Evolutionary conservation across 2,329 filamentous ascomycete genomes (phyloP).

Genomic region (Paraphaeosphaeria sporulosa): DNA sequence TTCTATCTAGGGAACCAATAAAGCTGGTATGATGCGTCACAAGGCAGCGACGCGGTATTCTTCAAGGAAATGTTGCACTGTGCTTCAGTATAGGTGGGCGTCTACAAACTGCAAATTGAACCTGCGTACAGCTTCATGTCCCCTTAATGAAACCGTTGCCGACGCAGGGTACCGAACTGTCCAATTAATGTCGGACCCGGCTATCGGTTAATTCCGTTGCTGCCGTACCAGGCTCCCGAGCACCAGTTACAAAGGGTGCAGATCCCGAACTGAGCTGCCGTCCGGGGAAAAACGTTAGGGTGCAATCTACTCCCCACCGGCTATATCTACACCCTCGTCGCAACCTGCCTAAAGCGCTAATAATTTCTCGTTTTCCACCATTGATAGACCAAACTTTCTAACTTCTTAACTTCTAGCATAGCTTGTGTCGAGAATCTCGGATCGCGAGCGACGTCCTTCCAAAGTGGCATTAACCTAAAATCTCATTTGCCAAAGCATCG

Average conservation of each 20-base stretch:
- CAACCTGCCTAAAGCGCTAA: not conserved
- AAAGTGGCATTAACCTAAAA: not conserved
- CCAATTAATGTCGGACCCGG: not conserved
- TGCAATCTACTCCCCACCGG: not conserved
- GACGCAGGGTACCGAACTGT: not conserved
- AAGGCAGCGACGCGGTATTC: not conserved
- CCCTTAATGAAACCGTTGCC: not conserved
- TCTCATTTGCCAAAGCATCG: not conserved
- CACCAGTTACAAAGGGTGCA: not conserved
- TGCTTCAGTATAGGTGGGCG: not conserved
- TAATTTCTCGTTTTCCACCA: not conserved
- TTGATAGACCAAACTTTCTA: not conserved
- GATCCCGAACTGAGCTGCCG: not conserved
- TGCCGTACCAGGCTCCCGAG: not conserved
- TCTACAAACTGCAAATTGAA: not conserved
- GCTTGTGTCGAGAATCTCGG: not conserved
- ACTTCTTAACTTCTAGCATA: not conserved
- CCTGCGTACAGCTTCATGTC: not conserved
- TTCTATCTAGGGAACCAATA: slow-evolving; percentile 8
- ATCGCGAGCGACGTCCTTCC: not conserved
- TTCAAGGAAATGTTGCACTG: not conserved
- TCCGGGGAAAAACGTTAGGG: not conserved
- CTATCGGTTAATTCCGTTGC: not conserved
- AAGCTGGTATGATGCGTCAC: not conserved
- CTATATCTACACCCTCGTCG: not conserved